These are phyloP conservation scores for Meira miltonrushii DNA, from an alignment of 1,284 basidiomycete genomes.

Conservation along the genomic window DNA sequence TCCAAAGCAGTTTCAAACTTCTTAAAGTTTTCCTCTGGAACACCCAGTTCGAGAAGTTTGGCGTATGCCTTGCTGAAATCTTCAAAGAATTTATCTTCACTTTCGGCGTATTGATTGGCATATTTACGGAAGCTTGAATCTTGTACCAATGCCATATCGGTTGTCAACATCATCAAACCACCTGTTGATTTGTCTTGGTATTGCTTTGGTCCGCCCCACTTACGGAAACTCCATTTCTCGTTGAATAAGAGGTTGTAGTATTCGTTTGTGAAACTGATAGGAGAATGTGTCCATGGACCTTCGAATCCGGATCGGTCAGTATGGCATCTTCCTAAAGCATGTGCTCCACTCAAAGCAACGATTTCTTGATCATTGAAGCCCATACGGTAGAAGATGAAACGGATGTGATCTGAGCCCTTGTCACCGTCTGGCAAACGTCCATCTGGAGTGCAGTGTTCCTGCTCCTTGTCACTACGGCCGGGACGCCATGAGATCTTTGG, in stretches of 20 bases:
- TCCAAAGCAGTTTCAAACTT: slow-evolving; percentile 42
- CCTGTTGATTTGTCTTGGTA: slow-evolving; percentile 83
- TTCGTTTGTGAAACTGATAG: slow-evolving; percentile 80
- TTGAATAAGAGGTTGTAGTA: slow-evolving; percentile 81
- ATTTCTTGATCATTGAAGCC: slow-evolving; percentile 74
- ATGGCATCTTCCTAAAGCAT: slow-evolving; percentile 93
- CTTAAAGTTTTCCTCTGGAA: slow-evolving; percentile 43
- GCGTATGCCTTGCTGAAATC: slow-evolving; percentile 56
- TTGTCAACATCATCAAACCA: slow-evolving; percentile 75
- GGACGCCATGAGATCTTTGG: slow-evolving; percentile 54
- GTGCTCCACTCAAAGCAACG: slow-evolving; percentile 87
- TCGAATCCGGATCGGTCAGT: slow-evolving; percentile 54
- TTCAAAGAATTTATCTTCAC: slow-evolving; percentile 48
- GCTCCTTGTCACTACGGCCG: slow-evolving; percentile 51
- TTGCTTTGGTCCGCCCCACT: slow-evolving; percentile 89
- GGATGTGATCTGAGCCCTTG: slow-evolving; percentile 77
- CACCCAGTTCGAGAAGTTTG: slow-evolving; percentile 52
- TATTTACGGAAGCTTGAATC: slow-evolving; percentile 42
- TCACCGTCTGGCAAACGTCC: slow-evolving; percentile 88
- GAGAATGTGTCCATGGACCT: slow-evolving; percentile 54
- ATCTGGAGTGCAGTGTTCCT: slow-evolving; percentile 66
- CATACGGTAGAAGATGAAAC: slow-evolving; percentile 59
- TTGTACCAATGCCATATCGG: slow-evolving; percentile 43
- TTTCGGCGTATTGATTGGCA: slow-evolving; percentile 48
- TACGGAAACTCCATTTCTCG: slow-evolving; percentile 72